Evolutionary conservation across 2,329 filamentous ascomycete genomes (phyloP), one percentile per base, ranked within the genome.

Genomic region (Bertia moriformis): DNA sequence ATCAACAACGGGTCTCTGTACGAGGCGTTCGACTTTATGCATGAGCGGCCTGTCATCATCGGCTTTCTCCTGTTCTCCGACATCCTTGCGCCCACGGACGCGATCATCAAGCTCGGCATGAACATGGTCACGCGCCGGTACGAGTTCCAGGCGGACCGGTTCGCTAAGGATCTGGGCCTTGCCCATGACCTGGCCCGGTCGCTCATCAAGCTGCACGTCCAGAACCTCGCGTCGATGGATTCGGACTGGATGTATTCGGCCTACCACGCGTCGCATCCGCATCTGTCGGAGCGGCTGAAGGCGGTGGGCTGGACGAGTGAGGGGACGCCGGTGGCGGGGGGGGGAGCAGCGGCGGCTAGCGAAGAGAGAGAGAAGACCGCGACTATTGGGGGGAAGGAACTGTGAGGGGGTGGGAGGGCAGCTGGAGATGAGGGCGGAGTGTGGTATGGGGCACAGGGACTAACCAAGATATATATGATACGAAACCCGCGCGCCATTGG

Each of bases 241-340:
- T 91, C 91, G 19, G 93, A 98, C 62, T 93, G 84, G 83, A 78
- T 95, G 73, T 98, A 93, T 61, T 91, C 91, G 40, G 91, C 82
- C 62, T 98, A 96, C 69, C 88, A 98, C 65, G 94, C 93, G 69
- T 95, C 89, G 18, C 91, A 98, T 62, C 91, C 91, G 1, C 95
- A 96, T 48, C 67, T 98, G 48, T 83, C 88, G 1, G 93, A 98
- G 71, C 78, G 91, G 51, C 69, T 98, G 51, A 86, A 83, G 59
- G 91, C 89, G 1, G 71, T 98, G 43, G 80, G 84, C 46, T 98
- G 88, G 88, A 78, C 79, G 53, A n/a, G n/a, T n/a, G 67, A 70
- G 43, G 65, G 66, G 48, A 73, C n/a, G n/a, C n/a, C n/a, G n/a
- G n/a, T n/a, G n/a, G n/a, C n/a, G n/a, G n/a, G n/a, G n/a, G n/a